phyloP scores from a whole-genome alignment of 1,139 yeast genomes.

The Suhomyces chickasaworum region DNA sequence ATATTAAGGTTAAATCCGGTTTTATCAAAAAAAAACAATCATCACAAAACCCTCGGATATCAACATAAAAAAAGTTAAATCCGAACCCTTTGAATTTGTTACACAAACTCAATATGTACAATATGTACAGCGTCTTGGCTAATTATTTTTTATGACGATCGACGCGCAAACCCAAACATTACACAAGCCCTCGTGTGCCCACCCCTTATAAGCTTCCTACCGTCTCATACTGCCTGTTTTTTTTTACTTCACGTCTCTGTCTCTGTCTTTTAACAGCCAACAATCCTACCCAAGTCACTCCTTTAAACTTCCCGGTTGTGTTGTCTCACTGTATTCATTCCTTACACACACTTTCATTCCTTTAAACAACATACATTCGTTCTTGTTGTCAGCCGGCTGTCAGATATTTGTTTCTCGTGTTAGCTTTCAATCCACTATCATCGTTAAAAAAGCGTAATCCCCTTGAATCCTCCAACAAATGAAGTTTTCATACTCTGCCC shows the following conservation, averaged over 20 bases:
- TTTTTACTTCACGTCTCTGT: background rate
- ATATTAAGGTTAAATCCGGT: too few relatives aligned
- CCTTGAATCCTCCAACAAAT: constrained; percentile 12
- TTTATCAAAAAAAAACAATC: too few relatives aligned
- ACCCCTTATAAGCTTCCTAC: constrained; percentile 7
- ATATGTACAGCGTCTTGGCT: background rate
- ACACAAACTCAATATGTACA: background rate
- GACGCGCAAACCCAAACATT: constrained; percentile 11
- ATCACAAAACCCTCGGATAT: too few relatives aligned
- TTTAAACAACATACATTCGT: background rate
- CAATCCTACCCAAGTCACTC: constrained; percentile 16
- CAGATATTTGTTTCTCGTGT: background rate
- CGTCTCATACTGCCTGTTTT: constrained; percentile 1
- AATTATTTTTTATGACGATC: constrained; percentile 1
- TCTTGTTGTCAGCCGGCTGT: constrained; percentile 1
- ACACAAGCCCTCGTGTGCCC: constrained; percentile 5
- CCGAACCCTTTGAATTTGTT: background rate
- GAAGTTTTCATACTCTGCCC: constrained; percentile 26
- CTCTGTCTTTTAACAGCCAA: constrained; percentile 4
- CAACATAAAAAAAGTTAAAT: too few relatives aligned
- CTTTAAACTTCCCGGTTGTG: constrained; percentile 9
- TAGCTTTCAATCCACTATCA: background rate
- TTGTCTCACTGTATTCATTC: constrained; percentile 5
- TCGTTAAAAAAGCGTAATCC: background rate
- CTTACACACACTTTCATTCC: background rate